Evolutionary conservation across 179 eudicot species (phyloP).

Genomic region (Vitellaria paradoxa): DNA sequence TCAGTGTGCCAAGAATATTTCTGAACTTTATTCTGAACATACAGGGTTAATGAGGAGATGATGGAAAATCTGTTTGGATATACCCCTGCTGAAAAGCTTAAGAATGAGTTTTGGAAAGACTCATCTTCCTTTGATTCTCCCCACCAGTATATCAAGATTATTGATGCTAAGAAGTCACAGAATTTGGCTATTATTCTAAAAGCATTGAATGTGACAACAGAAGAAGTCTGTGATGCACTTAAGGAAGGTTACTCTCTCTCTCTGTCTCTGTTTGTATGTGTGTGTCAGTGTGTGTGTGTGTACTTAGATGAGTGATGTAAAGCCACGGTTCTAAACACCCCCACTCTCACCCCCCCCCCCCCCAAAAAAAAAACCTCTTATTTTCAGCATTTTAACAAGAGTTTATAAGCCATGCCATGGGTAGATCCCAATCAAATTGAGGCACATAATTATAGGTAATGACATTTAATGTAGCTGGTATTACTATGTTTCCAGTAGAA

Average conservation of each 20-base stretch:
- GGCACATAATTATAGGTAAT: not conserved
- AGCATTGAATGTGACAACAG: slow-evolving; percentile 78
- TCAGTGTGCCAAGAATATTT: not conserved
- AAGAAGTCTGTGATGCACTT: slow-evolving; percentile 82
- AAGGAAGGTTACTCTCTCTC: slow-evolving; percentile 52
- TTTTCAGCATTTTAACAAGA: not conserved
- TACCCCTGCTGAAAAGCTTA: slow-evolving; percentile 38
- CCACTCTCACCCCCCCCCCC: not conserved
- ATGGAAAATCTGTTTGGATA: slow-evolving; percentile 82
- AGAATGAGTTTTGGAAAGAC: slow-evolving; percentile 25
- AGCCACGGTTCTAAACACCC: not conserved
- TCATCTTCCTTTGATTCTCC: slow-evolving; percentile 35
- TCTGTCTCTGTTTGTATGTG: not conserved
- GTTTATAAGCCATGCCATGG: not conserved
- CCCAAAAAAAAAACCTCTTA: not conserved
- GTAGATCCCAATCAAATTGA: not conserved
- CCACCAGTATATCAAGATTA: slow-evolving; percentile 49
- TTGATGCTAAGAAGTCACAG: slow-evolving; percentile 83
- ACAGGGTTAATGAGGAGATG: slow-evolving; percentile 89
- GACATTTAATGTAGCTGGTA: not conserved
- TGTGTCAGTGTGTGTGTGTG: not conserved
- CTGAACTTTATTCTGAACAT: slow-evolving; percentile 2
- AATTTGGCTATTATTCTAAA: slow-evolving; percentile 75
- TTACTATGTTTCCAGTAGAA: not conserved
- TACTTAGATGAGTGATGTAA: not conserved